These are phyloP conservation scores for Salix udensis DNA, from an alignment of 345 rosid species.

Conservation along the genomic window DNA sequence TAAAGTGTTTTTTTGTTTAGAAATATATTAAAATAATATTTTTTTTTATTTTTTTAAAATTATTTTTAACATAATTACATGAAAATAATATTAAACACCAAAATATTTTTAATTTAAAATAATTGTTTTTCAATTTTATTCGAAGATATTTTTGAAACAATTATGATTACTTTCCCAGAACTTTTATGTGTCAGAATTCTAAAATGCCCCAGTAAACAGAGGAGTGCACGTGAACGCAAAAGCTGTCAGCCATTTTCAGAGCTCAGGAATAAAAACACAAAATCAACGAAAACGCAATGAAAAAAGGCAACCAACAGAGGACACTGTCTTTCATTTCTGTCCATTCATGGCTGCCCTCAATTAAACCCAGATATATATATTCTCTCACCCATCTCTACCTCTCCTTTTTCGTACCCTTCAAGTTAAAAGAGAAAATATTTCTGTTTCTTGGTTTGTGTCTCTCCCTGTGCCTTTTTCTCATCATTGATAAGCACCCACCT, in stretches of 20 bases:
- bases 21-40: too few species aligned
- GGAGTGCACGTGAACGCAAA: conserved; percentile 32
- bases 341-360: conserved; percentile 13
- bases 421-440: conserved; percentile 38
- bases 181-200: too few species aligned
- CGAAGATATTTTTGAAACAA: too few species aligned
- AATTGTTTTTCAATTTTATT: too few species aligned
- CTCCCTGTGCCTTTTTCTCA: conserved; percentile 49
- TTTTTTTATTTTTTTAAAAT: too few species aligned
- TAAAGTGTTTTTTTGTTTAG: too few species aligned
- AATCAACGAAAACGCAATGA: not conserved
- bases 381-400: not conserved
- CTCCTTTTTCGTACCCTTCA: conserved; percentile 26
- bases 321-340: conserved; percentile 8
- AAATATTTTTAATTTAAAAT: too few species aligned
- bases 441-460: conserved; percentile 42
- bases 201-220: not conserved
- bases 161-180: too few species aligned
- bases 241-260: conserved; percentile 28
- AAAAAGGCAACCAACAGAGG: not conserved
- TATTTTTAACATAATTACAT: too few species aligned
- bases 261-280: conserved; percentile 13
- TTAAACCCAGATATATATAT: not conserved
- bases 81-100: too few species aligned
- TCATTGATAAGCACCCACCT: conserved; percentile 70